These are phyloP conservation scores for Trichoderma afroharzianum DNA, from an alignment of 2,329 filamentous ascomycete genomes.

Conservation along the genomic window DNA sequence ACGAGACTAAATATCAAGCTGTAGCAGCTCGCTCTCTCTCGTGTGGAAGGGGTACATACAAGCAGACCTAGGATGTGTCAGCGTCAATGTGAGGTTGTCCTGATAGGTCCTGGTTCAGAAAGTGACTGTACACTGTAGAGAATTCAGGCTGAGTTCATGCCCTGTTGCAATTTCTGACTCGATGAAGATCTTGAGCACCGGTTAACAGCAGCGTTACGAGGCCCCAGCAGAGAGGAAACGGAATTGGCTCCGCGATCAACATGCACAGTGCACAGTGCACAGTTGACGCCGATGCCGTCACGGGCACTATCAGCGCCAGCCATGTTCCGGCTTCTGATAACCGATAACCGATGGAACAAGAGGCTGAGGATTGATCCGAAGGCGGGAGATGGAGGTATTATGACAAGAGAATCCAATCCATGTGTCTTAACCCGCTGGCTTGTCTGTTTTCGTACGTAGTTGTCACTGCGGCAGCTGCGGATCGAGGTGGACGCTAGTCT, in stretches of 20 bases:
- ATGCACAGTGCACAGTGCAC: background rate
- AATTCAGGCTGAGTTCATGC: background rate
- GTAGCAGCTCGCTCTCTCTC: background rate
- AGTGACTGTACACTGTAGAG: background rate
- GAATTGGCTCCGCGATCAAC: background rate
- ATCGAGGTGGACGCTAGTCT: slow-evolving; percentile 5
- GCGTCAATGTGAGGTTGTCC: background rate
- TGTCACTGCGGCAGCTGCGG: slow-evolving; percentile 8
- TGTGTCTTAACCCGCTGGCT: background rate
- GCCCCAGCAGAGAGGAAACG: background rate
- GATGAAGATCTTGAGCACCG: background rate
- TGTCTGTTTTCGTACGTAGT: background rate
- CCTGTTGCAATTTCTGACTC: background rate
- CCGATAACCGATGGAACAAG: background rate
- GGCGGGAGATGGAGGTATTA: background rate
- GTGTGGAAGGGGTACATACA: background rate
- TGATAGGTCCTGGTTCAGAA: background rate
- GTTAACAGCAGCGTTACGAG: background rate
- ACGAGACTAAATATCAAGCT: background rate
- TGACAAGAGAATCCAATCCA: background rate
- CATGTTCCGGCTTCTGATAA: background rate
- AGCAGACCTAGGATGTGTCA: background rate
- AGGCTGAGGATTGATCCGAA: background rate
- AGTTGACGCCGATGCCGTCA: background rate
- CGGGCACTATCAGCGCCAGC: background rate